Evolutionary conservation across 192 early-diverging fungal genomes (phyloP), one percentile per base, ranked within the genome.

Genomic region (Entomortierella lignicola): DNA sequence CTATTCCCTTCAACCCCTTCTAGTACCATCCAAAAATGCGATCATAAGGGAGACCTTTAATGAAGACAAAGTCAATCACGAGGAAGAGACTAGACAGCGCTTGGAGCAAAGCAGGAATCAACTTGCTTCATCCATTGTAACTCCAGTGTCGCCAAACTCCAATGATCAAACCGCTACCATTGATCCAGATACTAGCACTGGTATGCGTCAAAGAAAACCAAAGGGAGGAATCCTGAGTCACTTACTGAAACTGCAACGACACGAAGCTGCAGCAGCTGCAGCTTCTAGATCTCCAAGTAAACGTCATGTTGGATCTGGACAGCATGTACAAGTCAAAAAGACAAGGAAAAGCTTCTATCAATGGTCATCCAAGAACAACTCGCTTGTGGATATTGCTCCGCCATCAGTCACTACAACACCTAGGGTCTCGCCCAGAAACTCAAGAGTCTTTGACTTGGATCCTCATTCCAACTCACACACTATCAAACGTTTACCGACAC

Each of bases 321-420:
- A 66, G 39, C 72, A 74, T 53, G 50, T 58, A 15, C 55, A 64
- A 11, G 66, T 77, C 25, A 77, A 77, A 43, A 77, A 77, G 66
- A 67, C 73, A 7, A 61, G 47, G 43, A 67, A 63, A 31, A 58
- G 72, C 8, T 77, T 67, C 43, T 77, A 68, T 39, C 61, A 68
- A 31, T 63, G 73, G 18, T 77, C 72, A 11, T 74, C 73, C 30
- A 77, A 77, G 54, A 77, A 77, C 60, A 77, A 68, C 60, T 77
- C 73, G 0, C 2, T 58, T 2, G 55, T 51, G 18, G 73, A 77
- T 63, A 52, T 77, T 18, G 29, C 12, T 1, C 68, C 73, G 12
- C 66, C 73, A 8, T 67, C 66, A 10, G 66, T 58, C 20, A 50
- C 73, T 4, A 77, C 73, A 4, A 74, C 72, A 2, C 72, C 64